Evolutionary conservation across 306 rosid species (phyloP), one percentile per base, ranked within the genome.

Genomic region (Fagus sylvatica): DNA sequence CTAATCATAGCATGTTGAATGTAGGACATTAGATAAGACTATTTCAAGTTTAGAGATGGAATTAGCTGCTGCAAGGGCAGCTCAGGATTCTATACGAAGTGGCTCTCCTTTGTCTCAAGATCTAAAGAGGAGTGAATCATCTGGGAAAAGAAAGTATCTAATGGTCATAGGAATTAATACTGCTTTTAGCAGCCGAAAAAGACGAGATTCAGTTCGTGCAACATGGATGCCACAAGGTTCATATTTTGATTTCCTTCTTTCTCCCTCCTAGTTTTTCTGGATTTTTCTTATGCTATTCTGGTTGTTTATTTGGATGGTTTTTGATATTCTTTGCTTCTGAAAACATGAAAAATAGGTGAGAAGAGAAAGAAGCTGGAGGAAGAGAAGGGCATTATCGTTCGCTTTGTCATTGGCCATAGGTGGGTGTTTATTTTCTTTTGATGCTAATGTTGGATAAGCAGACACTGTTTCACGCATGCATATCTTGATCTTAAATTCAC

Each of bases 151-250:
- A 86, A 90, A 82, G 84, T 93, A 91, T 81, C 74, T 91, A 72
- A 96, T 96, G 99, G 97, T 96, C 49, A 60, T 96, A 64, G 99
- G 99, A 74, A 84, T 96, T 74, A 96, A 96, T 69, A 96, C 99
- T 61, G 99, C 99, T 77, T 96, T 96, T 74, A 96, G 99, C 85
- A 96, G 99, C 93, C 76, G 99, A 64, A 93, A 90, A 88, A 91
- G 99, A 89, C 87, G 99, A 83, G 98, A 96, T 79, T 96, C 99
- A 0, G 90, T 96, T 90, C 96, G 99, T 32, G 94, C 88, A 7
- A 91, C 99, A 1, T 96, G 99, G 98, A 86, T 96, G 92, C 98
- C 92, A 61, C 99, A 91, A 96, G 99, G 99, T 96, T 73, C 56
- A 55, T 83, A 53, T 41, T 72, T 57, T 43, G 11, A 6, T 69